These are phyloP conservation scores for Camelina hispida DNA, from an alignment of 345 rosid species.

Conservation along the genomic window DNA sequence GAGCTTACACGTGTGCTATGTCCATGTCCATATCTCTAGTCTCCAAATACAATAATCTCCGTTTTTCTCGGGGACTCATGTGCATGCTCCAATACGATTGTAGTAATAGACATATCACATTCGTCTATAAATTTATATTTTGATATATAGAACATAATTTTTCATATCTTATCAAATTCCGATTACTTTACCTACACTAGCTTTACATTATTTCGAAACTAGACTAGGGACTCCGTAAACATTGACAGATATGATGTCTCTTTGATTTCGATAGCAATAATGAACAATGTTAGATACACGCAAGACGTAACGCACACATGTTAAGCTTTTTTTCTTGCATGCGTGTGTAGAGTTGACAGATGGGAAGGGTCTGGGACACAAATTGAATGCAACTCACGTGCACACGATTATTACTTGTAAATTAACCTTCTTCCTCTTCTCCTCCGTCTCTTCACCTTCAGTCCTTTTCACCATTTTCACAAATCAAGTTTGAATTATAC, in stretches of 20 bases:
- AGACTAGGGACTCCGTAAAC: slow-evolving; percentile 40
- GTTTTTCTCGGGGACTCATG: slow-evolving; percentile 46
- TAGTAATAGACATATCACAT: slow-evolving; percentile 19
- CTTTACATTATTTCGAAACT: slow-evolving; percentile 35
- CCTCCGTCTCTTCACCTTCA: slow-evolving; percentile 14
- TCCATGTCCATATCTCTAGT: slow-evolving; percentile 29
- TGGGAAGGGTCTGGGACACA: slow-evolving; percentile 34
- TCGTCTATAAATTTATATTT: no score
- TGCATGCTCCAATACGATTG: slow-evolving; percentile 35
- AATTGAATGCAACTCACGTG: slow-evolving; percentile 44
- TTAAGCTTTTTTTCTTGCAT: slow-evolving; percentile 23
- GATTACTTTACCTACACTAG: slow-evolving; percentile 10
- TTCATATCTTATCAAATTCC: slow-evolving; percentile 26
- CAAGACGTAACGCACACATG: slow-evolving; percentile 25
- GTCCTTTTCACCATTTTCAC: slow-evolving; percentile 31
- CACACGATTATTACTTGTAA: slow-evolving; percentile 29
- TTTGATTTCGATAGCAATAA: slow-evolving; percentile 27
- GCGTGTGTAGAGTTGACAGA: slow-evolving; percentile 41
- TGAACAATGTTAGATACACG: slow-evolving; percentile 27
- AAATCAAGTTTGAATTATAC: neutral
- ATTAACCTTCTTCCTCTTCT: neutral
- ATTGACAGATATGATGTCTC: slow-evolving; percentile 37
- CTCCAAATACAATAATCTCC: slow-evolving; percentile 29
- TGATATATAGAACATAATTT: neutral
- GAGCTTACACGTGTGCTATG: slow-evolving; percentile 44